These are phyloP conservation scores for Psilocybe cyanescens DNA, from an alignment of 768 basidiomycete species.

Conservation along the genomic window DNA sequence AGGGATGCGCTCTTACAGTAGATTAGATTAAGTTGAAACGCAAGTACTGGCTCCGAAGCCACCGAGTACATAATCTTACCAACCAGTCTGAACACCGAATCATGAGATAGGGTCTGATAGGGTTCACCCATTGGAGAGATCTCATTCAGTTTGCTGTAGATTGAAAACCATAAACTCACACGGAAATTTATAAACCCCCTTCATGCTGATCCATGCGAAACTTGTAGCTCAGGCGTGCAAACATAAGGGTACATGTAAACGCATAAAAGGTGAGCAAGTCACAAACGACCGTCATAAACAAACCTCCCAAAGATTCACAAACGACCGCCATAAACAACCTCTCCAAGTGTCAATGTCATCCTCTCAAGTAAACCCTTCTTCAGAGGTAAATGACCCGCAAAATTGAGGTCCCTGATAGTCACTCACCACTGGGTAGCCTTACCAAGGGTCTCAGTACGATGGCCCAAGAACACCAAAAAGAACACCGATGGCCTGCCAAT, in stretches of 20 bases:
- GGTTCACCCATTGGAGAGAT: constrained; percentile 2
- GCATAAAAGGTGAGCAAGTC: constrained; percentile 15
- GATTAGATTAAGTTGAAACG: neutral
- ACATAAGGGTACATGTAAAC: neutral
- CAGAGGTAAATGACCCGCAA: constrained; percentile 12
- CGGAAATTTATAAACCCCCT: constrained; percentile 14
- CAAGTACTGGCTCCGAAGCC: constrained; percentile 4
- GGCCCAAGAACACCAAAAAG: constrained; percentile 39
- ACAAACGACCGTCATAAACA: neutral
- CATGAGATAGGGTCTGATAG: constrained; percentile 10
- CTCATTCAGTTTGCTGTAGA: constrained; percentile 2
- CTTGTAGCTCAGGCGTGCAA: constrained; percentile 2
- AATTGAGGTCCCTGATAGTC: neutral
- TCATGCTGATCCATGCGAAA: constrained; percentile 9
- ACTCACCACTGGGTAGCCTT: constrained; percentile 2
- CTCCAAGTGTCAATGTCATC: neutral
- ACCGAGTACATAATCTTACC: constrained; percentile 4
- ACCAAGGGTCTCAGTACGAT: constrained; percentile 18
- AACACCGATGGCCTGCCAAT: constrained; percentile 75
- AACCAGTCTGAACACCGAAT: neutral
- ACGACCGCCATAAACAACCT: neutral
- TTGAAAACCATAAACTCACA: constrained; percentile 14
- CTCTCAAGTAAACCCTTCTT: constrained; percentile 1
- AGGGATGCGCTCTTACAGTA: neutral
- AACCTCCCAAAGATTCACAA: neutral